Evolutionary conservation across 23 red algal genomes (phyloP).

Genomic region (Gracilaria domingensis): DNA sequence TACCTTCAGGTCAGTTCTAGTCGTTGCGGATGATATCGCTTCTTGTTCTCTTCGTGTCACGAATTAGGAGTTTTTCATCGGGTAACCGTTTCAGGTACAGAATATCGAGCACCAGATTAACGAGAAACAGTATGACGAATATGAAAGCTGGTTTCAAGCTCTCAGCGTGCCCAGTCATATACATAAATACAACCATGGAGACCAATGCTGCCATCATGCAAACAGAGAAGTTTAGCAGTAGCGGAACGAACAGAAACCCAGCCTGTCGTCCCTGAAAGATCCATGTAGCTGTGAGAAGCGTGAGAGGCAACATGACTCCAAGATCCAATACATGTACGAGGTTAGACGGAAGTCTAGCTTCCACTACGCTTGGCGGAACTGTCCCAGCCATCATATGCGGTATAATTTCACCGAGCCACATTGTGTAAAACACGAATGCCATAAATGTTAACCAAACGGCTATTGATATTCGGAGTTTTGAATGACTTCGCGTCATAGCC

Average conservation of each 20-base stretch:
- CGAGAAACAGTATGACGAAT: not conserved
- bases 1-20: too few relatives aligned
- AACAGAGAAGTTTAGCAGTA: not conserved
- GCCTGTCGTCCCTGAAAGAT: not conserved
- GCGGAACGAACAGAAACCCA: not conserved
- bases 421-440: not conserved
- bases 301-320: conserved; percentile 2
- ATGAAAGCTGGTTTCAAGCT: not conserved
- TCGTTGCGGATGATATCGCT: too few relatives aligned
- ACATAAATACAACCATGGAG: conserved; percentile 10
- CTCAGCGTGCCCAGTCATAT: not conserved
- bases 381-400: conserved; percentile 5
- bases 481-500: too few relatives aligned
- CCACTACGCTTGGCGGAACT: not conserved
- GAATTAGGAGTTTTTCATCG: not conserved
- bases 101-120: conserved; percentile 19
- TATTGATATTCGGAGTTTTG: not conserved
- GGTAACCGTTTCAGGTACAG: not conserved
- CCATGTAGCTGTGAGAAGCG: not conserved
- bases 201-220: not conserved
- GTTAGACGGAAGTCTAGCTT: conserved; percentile 23
- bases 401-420: conserved; percentile 28
- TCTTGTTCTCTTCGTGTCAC: not conserved
- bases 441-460: not conserved
- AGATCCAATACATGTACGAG: conserved; percentile 25